Evolutionary conservation across 805 yeast species (phyloP).

Genomic region (Wickerhamiella australiensis): DNA sequence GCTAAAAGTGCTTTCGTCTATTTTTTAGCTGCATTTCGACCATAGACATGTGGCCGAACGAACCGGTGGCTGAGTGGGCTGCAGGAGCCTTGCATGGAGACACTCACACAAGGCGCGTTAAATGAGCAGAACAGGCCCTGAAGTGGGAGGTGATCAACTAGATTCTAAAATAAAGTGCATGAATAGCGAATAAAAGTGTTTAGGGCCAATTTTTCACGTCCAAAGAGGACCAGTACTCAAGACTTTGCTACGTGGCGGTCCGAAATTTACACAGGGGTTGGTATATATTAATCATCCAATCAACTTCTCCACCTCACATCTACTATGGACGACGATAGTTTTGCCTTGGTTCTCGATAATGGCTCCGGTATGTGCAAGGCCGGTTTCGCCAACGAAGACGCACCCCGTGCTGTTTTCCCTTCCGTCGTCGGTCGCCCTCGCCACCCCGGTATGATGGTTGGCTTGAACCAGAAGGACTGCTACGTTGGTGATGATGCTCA

Average conservation of each 20-base stretch:
- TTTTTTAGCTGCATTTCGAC: neutral
- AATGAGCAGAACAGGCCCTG: neutral
- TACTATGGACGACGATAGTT: slow-evolving; percentile 24
- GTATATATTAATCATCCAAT: slow-evolving; percentile 11
- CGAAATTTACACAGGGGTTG: slow-evolving; percentile 6
- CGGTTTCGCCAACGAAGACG: slow-evolving; percentile 99
- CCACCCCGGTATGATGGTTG: slow-evolving; percentile 99
- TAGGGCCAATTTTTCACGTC: neutral
- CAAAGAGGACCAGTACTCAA: neutral
- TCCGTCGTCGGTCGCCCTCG: slow-evolving; percentile 99
- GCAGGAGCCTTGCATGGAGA: slow-evolving; percentile 1
- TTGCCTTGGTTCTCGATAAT: slow-evolving; percentile 77
- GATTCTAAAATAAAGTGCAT: neutral
- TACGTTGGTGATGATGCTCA: slow-evolving; percentile 99
- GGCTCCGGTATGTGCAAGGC: slow-evolving; percentile 99
- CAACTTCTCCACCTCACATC: slow-evolving; percentile 4
- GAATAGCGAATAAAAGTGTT: neutral
- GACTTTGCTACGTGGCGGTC: slow-evolving; percentile 12
- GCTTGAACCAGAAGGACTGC: slow-evolving; percentile 99
- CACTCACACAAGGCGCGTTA: neutral
- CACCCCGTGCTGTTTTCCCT: slow-evolving; percentile 99
- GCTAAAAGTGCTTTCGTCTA: neutral
- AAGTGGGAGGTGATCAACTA: neutral
- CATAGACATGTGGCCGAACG: neutral
- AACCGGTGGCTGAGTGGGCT: slow-evolving; percentile 1